Conservation (phyloP, 176 grass and related monocot species). For the Raddia guianensis region DNA sequence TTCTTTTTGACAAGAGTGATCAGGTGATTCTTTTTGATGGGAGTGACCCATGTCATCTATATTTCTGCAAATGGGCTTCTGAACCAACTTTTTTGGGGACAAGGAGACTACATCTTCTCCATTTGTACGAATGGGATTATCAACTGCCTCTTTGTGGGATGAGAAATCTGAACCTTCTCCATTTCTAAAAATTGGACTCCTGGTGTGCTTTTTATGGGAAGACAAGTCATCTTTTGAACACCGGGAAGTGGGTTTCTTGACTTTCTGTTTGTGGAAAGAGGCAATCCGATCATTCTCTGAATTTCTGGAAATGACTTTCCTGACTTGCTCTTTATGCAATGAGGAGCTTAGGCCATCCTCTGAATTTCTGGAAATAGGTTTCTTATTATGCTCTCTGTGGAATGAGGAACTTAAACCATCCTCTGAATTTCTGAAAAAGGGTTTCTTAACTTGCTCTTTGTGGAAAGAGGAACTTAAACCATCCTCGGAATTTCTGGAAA, state of each 20-base stretch:
- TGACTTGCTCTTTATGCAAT: slow-evolving; percentile 35
- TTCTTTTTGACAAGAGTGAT: neutral
- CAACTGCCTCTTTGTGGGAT: slow-evolving; percentile 25
- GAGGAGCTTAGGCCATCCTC: slow-evolving; percentile 43
- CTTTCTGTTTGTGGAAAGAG: slow-evolving; percentile 41
- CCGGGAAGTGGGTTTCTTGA: slow-evolving; percentile 38
- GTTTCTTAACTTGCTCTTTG: slow-evolving; percentile 51
- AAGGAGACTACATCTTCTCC: slow-evolving; percentile 36
- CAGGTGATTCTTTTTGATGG: slow-evolving; percentile 21
- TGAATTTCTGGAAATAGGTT: slow-evolving; percentile 42
- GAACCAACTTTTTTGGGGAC: slow-evolving; percentile 25
- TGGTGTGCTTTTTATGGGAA: slow-evolving; percentile 40
- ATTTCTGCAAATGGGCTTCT: slow-evolving; percentile 38
- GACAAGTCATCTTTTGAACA: slow-evolving; percentile 36
- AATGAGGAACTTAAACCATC: slow-evolving; percentile 48
- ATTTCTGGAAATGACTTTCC: slow-evolving; percentile 31
- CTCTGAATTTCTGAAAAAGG: slow-evolving; percentile 48
- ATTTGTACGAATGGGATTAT: slow-evolving; percentile 29
- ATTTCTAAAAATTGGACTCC: slow-evolving; percentile 39
- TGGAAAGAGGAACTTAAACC: slow-evolving; percentile 34
- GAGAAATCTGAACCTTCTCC: slow-evolving; percentile 36
- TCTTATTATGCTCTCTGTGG: slow-evolving; percentile 40
- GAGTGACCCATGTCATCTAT: slow-evolving; percentile 31
- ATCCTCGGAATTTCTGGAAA: slow-evolving; percentile 45
- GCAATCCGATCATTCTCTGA: slow-evolving; percentile 34